Evolutionary conservation across 129 eudicot genomes (phyloP).

Genomic region (sunflower (Helianthus annuus)): DNA sequence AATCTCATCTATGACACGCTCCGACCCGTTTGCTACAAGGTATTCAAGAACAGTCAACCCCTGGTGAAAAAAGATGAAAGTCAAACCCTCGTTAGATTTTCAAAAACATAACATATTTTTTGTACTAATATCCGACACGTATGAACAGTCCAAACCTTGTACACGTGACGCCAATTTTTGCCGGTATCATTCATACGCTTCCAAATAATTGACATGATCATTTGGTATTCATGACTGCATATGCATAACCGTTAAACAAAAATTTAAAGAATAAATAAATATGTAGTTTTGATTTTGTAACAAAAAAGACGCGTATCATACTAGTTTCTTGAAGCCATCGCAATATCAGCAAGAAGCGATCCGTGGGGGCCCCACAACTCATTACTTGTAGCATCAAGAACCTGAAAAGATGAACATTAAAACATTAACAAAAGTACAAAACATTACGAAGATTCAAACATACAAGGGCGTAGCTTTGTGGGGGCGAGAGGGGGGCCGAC

Average conservation of each 20-base stretch:
- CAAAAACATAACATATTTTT: background rate
- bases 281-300: background rate
- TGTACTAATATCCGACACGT: background rate
- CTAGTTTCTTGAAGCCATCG: conserved; percentile 95
- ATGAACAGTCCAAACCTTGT: conserved; percentile 58
- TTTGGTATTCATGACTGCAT: conserved; percentile 94
- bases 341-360: conserved; percentile 93
- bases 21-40: conserved; percentile 96
- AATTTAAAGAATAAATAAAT: conserved; percentile 1
- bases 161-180: conserved; percentile 98
- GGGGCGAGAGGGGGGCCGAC: no score
- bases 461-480: no score
- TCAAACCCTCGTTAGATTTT: background rate
- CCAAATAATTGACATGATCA: conserved; percentile 98
- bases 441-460: background rate
- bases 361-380: conserved; percentile 99
- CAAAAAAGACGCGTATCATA: conserved; percentile 22
- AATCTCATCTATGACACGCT: conserved; percentile 92
- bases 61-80: conserved; percentile 41
- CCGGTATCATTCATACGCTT: conserved; percentile 90
- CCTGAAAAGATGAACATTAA: conserved; percentile 41
- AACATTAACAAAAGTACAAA: background rate
- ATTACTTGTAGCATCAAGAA: conserved; percentile 98
- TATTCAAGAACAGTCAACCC: conserved; percentile 96
- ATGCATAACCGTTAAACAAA: conserved; percentile 22